phyloP scores from a whole-genome alignment of 2,329 filamentous ascomycete genomes.

The Aspergillus fumigatiaffinis region DNA sequence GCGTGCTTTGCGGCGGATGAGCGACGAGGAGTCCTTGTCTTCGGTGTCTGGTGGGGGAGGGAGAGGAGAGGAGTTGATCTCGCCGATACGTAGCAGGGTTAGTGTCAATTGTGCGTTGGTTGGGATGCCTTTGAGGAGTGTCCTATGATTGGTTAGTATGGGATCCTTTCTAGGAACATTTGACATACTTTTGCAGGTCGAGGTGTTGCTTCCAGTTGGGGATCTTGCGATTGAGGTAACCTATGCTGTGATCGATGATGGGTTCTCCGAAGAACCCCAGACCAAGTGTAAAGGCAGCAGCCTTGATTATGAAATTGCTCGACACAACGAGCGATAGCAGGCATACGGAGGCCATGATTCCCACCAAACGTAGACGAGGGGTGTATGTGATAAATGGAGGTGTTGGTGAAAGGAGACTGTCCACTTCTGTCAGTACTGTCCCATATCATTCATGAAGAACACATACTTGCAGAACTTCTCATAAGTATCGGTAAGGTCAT shows the following conservation, averaged over 20 bases:
- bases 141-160: slow-evolving; percentile 38
- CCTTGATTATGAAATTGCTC: slow-evolving; percentile 63
- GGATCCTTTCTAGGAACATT: neutral
- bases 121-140: slow-evolving; percentile 73
- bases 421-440: neutral
- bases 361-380: slow-evolving; percentile 54
- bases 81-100: slow-evolving; percentile 75
- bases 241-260: slow-evolving; percentile 57
- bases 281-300: slow-evolving; percentile 61
- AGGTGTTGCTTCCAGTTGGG: slow-evolving; percentile 74
- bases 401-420: slow-evolving; percentile 58
- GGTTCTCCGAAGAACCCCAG: slow-evolving; percentile 79
- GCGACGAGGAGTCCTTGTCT: slow-evolving; percentile 28
- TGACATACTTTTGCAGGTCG: slow-evolving; percentile 59
- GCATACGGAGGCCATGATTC: slow-evolving; percentile 51
- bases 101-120: slow-evolving; percentile 82
- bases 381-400: slow-evolving; percentile 56
- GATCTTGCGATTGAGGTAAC: slow-evolving; percentile 46
- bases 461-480: slow-evolving; percentile 59
- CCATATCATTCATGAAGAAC: neutral
- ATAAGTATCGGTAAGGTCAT: slow-evolving; percentile 60
- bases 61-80: slow-evolving; percentile 74
- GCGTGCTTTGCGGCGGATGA: slow-evolving; percentile 43
- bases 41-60: slow-evolving; percentile 55
- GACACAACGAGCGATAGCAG: slow-evolving; percentile 52